A percentile compares a stretch with the other conserved stretches of the same genome.
Evolutionary conservation across 2,329 filamentous ascomycete genomes (phyloP).

Genomic region (Drechslerella coelobrocha): DNA sequence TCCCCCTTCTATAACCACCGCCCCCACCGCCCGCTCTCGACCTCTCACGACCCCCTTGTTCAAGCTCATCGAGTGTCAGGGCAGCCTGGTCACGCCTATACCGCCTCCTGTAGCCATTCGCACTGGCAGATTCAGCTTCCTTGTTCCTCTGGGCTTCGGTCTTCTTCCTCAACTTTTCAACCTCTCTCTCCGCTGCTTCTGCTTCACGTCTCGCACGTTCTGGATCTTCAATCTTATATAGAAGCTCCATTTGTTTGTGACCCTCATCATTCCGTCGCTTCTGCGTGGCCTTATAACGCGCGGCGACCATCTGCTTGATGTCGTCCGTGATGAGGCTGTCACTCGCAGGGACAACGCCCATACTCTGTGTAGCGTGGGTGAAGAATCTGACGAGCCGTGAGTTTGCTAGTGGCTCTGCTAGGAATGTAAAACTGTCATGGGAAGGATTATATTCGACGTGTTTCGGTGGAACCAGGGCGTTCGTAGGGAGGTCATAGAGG

Average conservation of each 20-base stretch:
- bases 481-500: constrained; percentile 63
- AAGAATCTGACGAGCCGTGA: constrained; percentile 68
- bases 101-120: constrained; percentile 55
- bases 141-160: constrained; percentile 62
- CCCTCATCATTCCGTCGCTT: constrained; percentile 61
- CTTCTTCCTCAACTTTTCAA: constrained; percentile 61
- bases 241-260: constrained; percentile 44
- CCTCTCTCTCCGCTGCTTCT: constrained; percentile 63
- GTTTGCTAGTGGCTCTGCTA: constrained; percentile 67
- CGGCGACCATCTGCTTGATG: constrained; percentile 68
- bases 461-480: constrained; percentile 58
- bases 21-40: constrained; percentile 59
- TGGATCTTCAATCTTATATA: constrained; percentile 61
- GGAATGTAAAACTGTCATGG: constrained; percentile 70
- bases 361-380: constrained; percentile 68
- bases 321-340: constrained; percentile 69
- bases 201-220: constrained; percentile 68
- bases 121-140: constrained; percentile 63
- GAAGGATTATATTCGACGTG: constrained; percentile 61
- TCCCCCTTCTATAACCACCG: constrained; percentile 62
- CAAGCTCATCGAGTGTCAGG: constrained; percentile 65
- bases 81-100: constrained; percentile 59
- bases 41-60: constrained; percentile 63
- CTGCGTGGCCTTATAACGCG: constrained; percentile 61
- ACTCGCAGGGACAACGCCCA: constrained; percentile 66